Conservation (phyloP, 2,329 filamentous ascomycete species). For the Talaromyces sp. region DNA sequence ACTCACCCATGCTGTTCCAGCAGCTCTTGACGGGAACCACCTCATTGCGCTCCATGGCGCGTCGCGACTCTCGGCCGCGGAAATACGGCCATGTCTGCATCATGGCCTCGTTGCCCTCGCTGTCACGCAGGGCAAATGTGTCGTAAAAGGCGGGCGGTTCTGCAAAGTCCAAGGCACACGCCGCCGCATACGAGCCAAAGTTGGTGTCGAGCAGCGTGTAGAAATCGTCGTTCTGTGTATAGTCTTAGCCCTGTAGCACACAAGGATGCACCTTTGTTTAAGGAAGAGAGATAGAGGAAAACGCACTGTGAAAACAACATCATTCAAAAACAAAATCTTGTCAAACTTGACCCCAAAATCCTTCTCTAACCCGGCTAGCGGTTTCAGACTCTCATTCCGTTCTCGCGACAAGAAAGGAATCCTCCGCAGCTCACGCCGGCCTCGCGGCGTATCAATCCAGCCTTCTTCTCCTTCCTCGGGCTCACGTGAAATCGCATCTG, state of each 20-base stretch:
- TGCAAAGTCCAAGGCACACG: conserved; percentile 67
- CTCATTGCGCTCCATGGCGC: conserved; percentile 48
- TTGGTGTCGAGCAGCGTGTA: conserved; percentile 56
- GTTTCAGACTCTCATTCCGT: conserved; percentile 59
- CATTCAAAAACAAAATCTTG: conserved; percentile 55
- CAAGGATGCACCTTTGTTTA: too few species aligned
- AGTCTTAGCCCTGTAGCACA: neutral
- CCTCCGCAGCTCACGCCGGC: conserved; percentile 53
- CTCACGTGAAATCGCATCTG: conserved; percentile 47
- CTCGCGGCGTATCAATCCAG: conserved; percentile 58
- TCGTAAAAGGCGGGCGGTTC: conserved; percentile 66
- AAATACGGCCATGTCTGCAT: conserved; percentile 66
- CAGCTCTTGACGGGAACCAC: conserved; percentile 57
- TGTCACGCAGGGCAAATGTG: conserved; percentile 65
- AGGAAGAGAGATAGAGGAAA: neutral
- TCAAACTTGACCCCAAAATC: conserved; percentile 49
- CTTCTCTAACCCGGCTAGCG: conserved; percentile 48
- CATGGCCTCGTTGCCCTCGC: conserved; percentile 57
- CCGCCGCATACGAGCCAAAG: conserved; percentile 56
- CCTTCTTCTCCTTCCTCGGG: conserved; percentile 43
- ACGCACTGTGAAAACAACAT: conserved; percentile 40
- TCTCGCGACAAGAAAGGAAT: conserved; percentile 64
- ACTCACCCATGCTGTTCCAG: conserved; percentile 59
- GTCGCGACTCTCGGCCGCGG: conserved; percentile 41
- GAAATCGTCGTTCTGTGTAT: conserved; percentile 31